A percentile compares a stretch with the other conserved stretches of the same genome.
Conservation (phyloP, 345 rosid genomes). For the Bretschneidera sinensis region DNA sequence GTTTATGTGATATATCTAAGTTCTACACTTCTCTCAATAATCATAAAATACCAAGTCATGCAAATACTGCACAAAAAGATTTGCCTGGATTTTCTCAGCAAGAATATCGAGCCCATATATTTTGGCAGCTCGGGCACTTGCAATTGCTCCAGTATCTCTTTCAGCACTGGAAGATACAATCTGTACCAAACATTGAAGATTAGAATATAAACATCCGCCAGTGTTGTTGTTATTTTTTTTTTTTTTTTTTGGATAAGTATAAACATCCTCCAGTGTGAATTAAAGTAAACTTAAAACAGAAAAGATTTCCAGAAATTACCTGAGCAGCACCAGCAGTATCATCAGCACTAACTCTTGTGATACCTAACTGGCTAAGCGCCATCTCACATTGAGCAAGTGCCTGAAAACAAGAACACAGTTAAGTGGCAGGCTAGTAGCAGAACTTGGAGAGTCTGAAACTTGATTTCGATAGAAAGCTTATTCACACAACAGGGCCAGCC, state of each 20-base stretch:
- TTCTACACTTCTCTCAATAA: too few relatives aligned
- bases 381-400: conserved; percentile 79
- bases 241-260: too few relatives aligned
- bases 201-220: conserved; percentile 6
- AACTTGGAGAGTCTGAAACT: conserved; percentile 2
- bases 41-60: neutral
- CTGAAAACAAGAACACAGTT: conserved; percentile 31
- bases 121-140: conserved; percentile 88
- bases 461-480: neutral
- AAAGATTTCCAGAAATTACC: conserved; percentile 42
- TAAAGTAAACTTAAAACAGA: conserved; percentile 5
- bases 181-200: conserved; percentile 27
- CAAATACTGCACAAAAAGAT: conserved; percentile 1
- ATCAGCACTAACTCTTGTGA: conserved; percentile 49
- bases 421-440: conserved; percentile 13
- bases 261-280: conserved; percentile 10
- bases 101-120: conserved; percentile 82
- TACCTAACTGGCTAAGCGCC: conserved; percentile 52
- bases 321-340: conserved; percentile 91
- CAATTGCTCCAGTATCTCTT: conserved; percentile 70
- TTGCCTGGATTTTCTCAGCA: conserved; percentile 70
- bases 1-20: conserved; percentile 2
- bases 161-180: conserved; percentile 47
- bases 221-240: too few relatives aligned
- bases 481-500: neutral